A percentile compares a stretch with the other conserved stretches of the same genome.
phyloP scores from a whole-genome alignment of 139 green algal species.

The Chlorella ohadii region DNA sequence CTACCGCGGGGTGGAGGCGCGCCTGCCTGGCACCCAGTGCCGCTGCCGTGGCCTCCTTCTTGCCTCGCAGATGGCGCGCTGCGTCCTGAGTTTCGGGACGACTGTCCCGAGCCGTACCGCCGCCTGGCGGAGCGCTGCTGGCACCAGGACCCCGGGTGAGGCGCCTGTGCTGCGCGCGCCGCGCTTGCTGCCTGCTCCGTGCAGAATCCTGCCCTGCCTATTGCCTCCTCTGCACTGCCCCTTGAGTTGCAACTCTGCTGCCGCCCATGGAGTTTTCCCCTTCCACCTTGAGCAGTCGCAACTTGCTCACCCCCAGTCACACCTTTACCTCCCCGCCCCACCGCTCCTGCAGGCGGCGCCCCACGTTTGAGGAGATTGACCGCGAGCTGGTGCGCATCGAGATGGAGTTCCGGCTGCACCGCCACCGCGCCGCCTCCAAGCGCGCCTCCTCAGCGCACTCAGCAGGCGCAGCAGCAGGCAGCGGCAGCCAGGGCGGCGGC shows the following conservation, averaged over 20 bases:
- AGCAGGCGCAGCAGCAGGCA: too few relatives aligned
- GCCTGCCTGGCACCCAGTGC: too few relatives aligned
- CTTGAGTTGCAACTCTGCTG: too few relatives aligned
- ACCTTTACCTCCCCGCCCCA: not conserved
- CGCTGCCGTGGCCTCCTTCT: too few relatives aligned
- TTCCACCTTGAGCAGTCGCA: too few relatives aligned
- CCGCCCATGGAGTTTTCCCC: too few relatives aligned
- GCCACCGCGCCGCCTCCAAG: slow-evolving; percentile 28
- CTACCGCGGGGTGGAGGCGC: too few relatives aligned
- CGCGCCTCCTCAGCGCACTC: not conserved
- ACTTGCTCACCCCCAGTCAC: too few relatives aligned
- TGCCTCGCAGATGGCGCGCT: slow-evolving; percentile 18
- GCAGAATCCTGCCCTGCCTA: too few relatives aligned
- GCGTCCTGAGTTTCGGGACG: slow-evolving; percentile 38
- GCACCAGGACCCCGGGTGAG: slow-evolving; percentile 39
- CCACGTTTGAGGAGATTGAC: slow-evolving; percentile 17
- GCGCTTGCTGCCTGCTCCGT: too few relatives aligned
- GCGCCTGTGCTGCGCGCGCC: too few relatives aligned
- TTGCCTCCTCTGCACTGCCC: too few relatives aligned
- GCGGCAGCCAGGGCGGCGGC: not conserved
- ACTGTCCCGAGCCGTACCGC: slow-evolving; percentile 30
- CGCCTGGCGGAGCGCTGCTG: slow-evolving; percentile 44
- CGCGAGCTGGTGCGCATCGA: slow-evolving; percentile 34
- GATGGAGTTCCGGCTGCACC: slow-evolving; percentile 27
- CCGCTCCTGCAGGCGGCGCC: not conserved